Conservation (phyloP, 1,284 basidiomycete genomes). For the Hemileia vastatrix region DNA sequence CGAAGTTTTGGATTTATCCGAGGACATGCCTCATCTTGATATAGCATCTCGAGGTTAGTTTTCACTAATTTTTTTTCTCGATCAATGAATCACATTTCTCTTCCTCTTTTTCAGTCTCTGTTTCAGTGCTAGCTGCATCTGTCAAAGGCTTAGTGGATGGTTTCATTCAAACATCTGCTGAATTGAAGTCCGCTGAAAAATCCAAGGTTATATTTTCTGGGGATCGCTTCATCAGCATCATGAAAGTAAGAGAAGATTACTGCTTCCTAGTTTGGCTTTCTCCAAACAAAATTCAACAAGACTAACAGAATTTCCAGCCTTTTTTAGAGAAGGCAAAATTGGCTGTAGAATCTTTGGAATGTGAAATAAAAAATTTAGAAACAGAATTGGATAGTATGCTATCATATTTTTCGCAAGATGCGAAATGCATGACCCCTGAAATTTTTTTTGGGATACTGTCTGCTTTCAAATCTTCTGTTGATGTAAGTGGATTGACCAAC, state of each 20-base stretch:
- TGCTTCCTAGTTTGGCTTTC: neutral
- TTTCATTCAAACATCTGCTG: slow-evolving; percentile 53
- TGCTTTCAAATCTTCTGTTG: slow-evolving; percentile 11
- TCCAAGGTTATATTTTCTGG: slow-evolving; percentile 43
- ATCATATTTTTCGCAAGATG: slow-evolving; percentile 11
- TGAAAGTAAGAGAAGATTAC: slow-evolving; percentile 45
- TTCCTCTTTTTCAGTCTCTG: slow-evolving; percentile 54
- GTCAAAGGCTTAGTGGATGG: slow-evolving; percentile 56
- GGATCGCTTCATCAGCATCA: slow-evolving; percentile 58
- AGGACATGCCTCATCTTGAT: slow-evolving; percentile 70
- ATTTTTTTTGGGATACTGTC: slow-evolving; percentile 5
- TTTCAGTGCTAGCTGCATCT: slow-evolving; percentile 55
- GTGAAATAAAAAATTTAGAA: neutral
- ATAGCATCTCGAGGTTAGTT: slow-evolving; percentile 63
- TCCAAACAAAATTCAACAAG: neutral
- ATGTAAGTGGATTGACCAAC: slow-evolving; percentile 9
- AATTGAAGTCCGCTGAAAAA: slow-evolving; percentile 50
- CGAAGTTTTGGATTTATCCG: slow-evolving; percentile 60
- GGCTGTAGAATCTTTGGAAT: slow-evolving; percentile 1
- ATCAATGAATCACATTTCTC: neutral
- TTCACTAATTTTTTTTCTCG: slow-evolving; percentile 2
- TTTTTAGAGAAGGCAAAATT: slow-evolving; percentile 8
- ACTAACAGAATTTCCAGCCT: neutral
- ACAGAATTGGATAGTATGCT: slow-evolving; percentile 4
- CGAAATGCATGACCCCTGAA: slow-evolving; percentile 1